Conservation (phyloP, 2,329 filamentous ascomycete species). For the Byssochlamys sp. region DNA sequence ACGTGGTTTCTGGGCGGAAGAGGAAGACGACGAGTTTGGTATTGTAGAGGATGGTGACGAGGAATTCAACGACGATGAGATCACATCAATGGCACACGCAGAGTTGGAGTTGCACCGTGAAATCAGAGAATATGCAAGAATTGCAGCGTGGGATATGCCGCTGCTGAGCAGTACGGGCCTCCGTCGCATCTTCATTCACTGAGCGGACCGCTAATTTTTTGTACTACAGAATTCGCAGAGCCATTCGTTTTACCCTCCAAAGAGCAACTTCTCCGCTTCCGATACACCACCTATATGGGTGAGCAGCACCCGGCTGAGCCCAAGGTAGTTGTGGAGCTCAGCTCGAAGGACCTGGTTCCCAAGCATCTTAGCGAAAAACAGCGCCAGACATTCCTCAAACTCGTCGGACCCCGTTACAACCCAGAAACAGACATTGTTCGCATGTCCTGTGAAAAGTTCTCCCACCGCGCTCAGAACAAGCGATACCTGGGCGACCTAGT, state of each 20-base stretch:
- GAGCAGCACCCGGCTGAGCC: slow-evolving; percentile 81
- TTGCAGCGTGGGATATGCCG: slow-evolving; percentile 93
- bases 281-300: slow-evolving; percentile 93
- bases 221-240: slow-evolving; percentile 61
- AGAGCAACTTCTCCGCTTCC: slow-evolving; percentile 70
- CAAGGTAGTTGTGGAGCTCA: slow-evolving; percentile 92
- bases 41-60: slow-evolving; percentile 46
- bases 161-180: slow-evolving; percentile 63
- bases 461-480: slow-evolving; percentile 91
- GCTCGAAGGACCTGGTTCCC: slow-evolving; percentile 56
- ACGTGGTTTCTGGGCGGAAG: slow-evolving; percentile 36
- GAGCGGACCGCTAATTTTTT: slow-evolving; percentile 9
- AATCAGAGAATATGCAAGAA: slow-evolving; percentile 73
- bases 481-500: slow-evolving; percentile 78
- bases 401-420: slow-evolving; percentile 78
- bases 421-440: slow-evolving; percentile 69
- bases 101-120: slow-evolving; percentile 85
- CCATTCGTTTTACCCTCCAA: slow-evolving; percentile 64
- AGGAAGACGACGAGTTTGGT: slow-evolving; percentile 36
- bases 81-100: slow-evolving; percentile 70
- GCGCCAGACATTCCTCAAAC: slow-evolving; percentile 72
- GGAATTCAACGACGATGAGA: slow-evolving; percentile 63
- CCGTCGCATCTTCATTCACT: not conserved
- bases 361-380: slow-evolving; percentile 56
- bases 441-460: slow-evolving; percentile 83